phyloP scores from a whole-genome alignment of 2,329 filamentous ascomycete species.

The Arthrobotrys sphaeroides region DNA sequence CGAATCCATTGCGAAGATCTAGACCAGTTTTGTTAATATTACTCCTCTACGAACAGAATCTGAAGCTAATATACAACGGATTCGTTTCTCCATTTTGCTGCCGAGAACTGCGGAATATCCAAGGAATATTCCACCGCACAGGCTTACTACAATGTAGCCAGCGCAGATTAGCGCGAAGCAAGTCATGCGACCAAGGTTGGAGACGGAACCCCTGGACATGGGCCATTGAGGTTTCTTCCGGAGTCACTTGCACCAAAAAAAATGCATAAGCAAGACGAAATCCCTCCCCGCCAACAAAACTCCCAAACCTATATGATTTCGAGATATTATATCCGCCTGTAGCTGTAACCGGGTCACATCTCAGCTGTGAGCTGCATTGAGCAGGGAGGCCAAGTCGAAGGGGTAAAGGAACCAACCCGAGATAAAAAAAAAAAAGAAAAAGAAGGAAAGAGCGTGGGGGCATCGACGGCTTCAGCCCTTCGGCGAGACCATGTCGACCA shows the following conservation, averaged over 20 bases:
- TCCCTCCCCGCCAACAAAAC: constrained; percentile 34
- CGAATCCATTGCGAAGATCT: constrained; percentile 25
- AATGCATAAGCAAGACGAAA: constrained; percentile 50
- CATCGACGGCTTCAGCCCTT: constrained; percentile 26
- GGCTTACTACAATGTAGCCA: constrained; percentile 32
- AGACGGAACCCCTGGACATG: constrained; percentile 54
- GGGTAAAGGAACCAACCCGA: constrained; percentile 3
- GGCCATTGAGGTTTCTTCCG: constrained; percentile 48
- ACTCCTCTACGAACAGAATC: constrained; percentile 14
- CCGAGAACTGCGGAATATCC: constrained; percentile 52
- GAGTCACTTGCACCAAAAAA: constrained; percentile 50
- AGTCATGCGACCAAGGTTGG: constrained; percentile 54
- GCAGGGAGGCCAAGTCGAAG: constrained; percentile 7
- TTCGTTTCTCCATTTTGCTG: constrained; percentile 17
- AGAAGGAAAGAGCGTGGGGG: constrained; percentile 34
- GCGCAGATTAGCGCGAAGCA: constrained; percentile 50
- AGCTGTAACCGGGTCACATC: constrained; percentile 50
- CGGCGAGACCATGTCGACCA: constrained; percentile 1
- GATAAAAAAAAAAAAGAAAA: constrained; percentile 2
- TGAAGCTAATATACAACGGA: constrained; percentile 6
- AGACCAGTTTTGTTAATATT: constrained; percentile 20
- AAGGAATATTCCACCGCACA: constrained; percentile 53
- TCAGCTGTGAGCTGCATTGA: constrained; percentile 45
- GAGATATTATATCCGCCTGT: constrained; percentile 53
- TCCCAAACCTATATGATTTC: constrained; percentile 47